A percentile compares a stretch with the other conserved stretches of the same genome.
These are phyloP conservation scores for Colletotrichum lupini DNA, from an alignment of 2,329 filamentous ascomycete species.

Conservation along the genomic window DNA sequence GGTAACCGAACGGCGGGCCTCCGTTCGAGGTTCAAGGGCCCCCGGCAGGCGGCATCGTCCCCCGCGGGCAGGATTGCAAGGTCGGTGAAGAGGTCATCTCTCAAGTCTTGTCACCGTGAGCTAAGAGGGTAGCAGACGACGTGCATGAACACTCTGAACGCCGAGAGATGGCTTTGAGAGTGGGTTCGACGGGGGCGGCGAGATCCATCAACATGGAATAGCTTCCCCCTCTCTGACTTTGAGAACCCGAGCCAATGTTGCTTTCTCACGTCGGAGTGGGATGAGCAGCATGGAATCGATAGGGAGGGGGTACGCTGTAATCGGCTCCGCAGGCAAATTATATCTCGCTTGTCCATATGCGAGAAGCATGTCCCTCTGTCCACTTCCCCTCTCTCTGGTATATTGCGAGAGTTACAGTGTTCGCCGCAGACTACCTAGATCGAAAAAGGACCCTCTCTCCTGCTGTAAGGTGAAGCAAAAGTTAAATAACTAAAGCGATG, in stretches of 20 bases:
- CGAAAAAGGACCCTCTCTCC: conserved; percentile 35
- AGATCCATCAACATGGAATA: conserved; percentile 29
- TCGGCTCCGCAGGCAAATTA: conserved; percentile 10
- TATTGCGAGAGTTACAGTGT: conserved; percentile 7
- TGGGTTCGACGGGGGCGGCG: conserved; percentile 27
- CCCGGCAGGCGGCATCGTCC: conserved; percentile 18
- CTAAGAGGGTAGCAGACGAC: conserved; percentile 27
- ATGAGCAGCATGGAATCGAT: conserved; percentile 17
- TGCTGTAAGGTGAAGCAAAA: conserved; percentile 27
- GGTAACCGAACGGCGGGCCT: conserved; percentile 5
- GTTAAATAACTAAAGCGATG: conserved; percentile 9
- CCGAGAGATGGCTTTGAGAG: conserved; percentile 26
- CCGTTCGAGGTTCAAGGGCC: neutral
- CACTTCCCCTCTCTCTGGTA: conserved; percentile 3
- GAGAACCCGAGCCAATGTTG: neutral
- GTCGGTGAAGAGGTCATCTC: conserved; percentile 36
- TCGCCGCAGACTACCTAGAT: conserved; percentile 18
- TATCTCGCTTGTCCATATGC: neutral
- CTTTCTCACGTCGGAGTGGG: conserved; percentile 7
- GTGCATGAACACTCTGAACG: conserved; percentile 38
- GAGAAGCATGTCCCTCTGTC: conserved; percentile 3
- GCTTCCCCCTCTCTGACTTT: neutral
- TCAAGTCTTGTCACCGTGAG: conserved; percentile 15
- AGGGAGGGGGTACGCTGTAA: conserved; percentile 16
- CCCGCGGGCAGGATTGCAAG: conserved; percentile 26